Evolutionary conservation across 148 eudicot species (phyloP), one percentile per base, ranked within the genome.

Genomic region (Nepenthes mirabilis): DNA sequence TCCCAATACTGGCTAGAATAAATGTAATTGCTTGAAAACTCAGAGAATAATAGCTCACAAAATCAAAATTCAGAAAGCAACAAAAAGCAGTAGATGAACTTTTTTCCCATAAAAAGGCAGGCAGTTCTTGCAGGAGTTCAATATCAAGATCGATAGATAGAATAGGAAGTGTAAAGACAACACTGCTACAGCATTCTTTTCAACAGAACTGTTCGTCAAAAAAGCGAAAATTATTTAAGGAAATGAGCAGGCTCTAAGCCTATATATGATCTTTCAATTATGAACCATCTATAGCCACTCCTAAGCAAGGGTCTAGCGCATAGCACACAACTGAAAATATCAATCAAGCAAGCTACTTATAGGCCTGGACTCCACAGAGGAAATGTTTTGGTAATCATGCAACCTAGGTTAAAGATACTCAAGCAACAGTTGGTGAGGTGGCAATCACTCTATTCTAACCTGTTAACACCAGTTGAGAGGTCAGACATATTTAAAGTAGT

Each of bases 401-500:
- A 23, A 23, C 23, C 23, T 23, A 23, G 23, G 23, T 23, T 23
- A 23, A 23, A 23, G 23, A 23, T 23, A 23, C 23, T 23, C 23
- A 23, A 23, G 23, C 23, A 23, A 45, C 8, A 45, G 48, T 45
- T 45, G 8, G 6, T 45, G 48, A 45, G 8, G 6, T 11, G 11
- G 48, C 11, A 45, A 45, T 45, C 45, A 57, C 36, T 48, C 48
- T 35, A 32, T 2, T 67, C 63, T 50, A 50, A 94, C 99, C 99
- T 94, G 82, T 94, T 89, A 61, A 84, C 52, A 57, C 99, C 99
- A 51, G 91, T 80, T 33, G 95, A 82, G 33, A 94, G 79, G 70
- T 94, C 99, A 64, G 99, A 89, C 83, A 86, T 57, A 70, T 80
- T 94, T 72, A 94, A 67, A 60, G 97, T 94, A 23, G 99, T 94